A percentile compares a stretch with the other conserved stretches of the same genome.
Evolutionary conservation across 2,329 filamentous ascomycete species (phyloP).

Genomic region (Rhynchosporium secalis): DNA sequence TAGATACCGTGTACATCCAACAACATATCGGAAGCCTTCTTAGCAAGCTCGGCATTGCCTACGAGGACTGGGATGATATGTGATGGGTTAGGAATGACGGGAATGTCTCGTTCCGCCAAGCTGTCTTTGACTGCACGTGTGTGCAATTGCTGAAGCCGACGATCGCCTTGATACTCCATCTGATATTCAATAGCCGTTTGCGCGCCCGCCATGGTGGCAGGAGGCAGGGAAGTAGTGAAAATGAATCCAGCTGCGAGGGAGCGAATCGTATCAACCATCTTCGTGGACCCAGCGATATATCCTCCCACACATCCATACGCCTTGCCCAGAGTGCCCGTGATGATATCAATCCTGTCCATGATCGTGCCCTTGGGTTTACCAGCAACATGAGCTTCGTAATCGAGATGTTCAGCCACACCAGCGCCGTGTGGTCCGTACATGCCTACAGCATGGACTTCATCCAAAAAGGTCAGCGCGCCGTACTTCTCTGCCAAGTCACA

Average conservation of each 20-base stretch:
- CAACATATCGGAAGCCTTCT: conserved; percentile 87
- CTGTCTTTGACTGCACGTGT: conserved; percentile 91
- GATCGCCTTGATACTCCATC: conserved; percentile 79
- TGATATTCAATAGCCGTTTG: conserved; percentile 93
- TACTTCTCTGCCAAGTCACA: conserved; percentile 98
- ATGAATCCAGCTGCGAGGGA: conserved; percentile 97
- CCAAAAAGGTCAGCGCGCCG: conserved; percentile 93
- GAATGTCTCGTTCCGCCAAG: conserved; percentile 77
- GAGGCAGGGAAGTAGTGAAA: conserved; percentile 95
- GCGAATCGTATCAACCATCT: conserved; percentile 87
- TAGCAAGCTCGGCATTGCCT: conserved; percentile 89
- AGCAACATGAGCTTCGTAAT: conserved; percentile 81
- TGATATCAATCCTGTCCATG: conserved; percentile 96
- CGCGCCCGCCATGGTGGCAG: conserved; percentile 95
- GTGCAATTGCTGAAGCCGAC: conserved; percentile 91
- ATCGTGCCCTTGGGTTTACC: conserved; percentile 78
- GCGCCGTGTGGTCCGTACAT: conserved; percentile 98
- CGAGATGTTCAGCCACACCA: conserved; percentile 94
- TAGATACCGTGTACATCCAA: conserved; percentile 91
- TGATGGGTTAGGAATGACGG: conserved; percentile 95
- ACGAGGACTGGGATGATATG: conserved; percentile 95
- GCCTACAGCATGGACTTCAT: conserved; percentile 97
- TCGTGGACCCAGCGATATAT: conserved; percentile 88
- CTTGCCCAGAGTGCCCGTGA: conserved; percentile 95
- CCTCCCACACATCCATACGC: conserved; percentile 97